Conservation (phyloP, 345 rosid genomes). For the Acer saccharum region DNA sequence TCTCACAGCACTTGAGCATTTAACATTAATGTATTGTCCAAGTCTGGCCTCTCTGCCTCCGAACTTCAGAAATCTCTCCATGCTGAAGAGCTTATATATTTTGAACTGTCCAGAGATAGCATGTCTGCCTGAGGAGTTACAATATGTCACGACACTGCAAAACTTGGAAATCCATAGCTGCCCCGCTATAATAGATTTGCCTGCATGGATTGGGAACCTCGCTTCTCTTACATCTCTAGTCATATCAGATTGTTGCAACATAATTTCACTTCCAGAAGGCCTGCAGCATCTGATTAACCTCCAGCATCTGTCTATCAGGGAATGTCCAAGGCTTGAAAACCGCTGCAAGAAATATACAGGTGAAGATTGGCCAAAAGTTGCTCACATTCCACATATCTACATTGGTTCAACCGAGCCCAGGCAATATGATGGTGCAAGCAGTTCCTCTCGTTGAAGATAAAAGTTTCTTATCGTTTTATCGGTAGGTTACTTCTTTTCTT, state of each 20-base stretch:
- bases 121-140: slow-evolving; percentile 14
- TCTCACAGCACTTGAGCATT: slow-evolving; percentile 21
- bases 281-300: neutral
- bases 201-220: slow-evolving; percentile 8
- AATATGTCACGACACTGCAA: slow-evolving; percentile 10
- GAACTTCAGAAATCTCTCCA: slow-evolving; percentile 5
- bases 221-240: slow-evolving; percentile 18
- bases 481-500: neutral
- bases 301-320: slow-evolving; percentile 20
- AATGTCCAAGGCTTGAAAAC: slow-evolving; percentile 22
- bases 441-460: neutral
- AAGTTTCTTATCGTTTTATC: neutral
- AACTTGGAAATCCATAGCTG: slow-evolving; percentile 21
- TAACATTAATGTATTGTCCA: slow-evolving; percentile 29
- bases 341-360: slow-evolving; percentile 1
- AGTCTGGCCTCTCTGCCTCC: slow-evolving; percentile 18
- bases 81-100: slow-evolving; percentile 20
- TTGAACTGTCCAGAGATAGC: slow-evolving; percentile 21
- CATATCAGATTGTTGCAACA: slow-evolving; percentile 17
- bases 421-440: neutral
- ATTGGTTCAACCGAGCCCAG: neutral
- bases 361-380: slow-evolving; percentile 21
- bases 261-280: slow-evolving; percentile 24
- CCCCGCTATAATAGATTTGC: slow-evolving; percentile 4
- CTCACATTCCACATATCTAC: neutral